phyloP scores from a whole-genome alignment of 768 basidiomycete genomes.

The Xerocomellus intermedius region DNA sequence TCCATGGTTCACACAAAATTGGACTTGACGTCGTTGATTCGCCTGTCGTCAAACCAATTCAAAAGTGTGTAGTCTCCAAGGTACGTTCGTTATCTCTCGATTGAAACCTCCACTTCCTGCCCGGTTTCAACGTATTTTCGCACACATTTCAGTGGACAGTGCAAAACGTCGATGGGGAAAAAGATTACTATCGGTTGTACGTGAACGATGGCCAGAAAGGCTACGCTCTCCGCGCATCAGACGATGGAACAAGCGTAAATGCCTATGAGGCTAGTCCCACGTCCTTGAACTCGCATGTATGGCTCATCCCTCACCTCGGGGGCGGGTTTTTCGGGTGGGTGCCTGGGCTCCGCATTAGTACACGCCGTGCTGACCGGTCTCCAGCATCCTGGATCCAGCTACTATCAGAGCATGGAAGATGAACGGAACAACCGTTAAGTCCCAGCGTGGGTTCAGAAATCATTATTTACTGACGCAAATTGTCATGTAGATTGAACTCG shows the following conservation, averaged over 20 bases:
- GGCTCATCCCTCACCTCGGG: not conserved
- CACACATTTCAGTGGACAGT: slow-evolving; percentile 1
- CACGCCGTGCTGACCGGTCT: not conserved
- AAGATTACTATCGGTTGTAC: slow-evolving; percentile 1
- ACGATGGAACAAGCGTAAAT: not conserved
- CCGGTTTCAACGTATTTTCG: not conserved
- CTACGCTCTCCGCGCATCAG: not conserved
- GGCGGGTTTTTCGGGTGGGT: not conserved
- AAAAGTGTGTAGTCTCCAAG: not conserved
- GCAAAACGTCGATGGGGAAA: not conserved
- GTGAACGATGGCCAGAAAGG: not conserved
- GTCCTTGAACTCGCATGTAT: slow-evolving; percentile 2
- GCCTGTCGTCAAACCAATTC: not conserved
- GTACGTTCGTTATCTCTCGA: not conserved
- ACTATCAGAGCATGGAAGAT: not conserved
- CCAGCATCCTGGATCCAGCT: not conserved
- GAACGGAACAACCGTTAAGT: not conserved
- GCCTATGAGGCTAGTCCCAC: not conserved
- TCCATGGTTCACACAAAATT: not conserved
- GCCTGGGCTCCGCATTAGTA: not conserved
- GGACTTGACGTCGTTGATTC: not conserved
- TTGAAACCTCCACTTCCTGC: not conserved
- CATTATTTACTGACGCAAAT: not conserved
- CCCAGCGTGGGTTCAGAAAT: not conserved
- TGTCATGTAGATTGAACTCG: not conserved